Conservation (phyloP, 179 eudicot species). For the Corrigiola litoralis region DNA sequence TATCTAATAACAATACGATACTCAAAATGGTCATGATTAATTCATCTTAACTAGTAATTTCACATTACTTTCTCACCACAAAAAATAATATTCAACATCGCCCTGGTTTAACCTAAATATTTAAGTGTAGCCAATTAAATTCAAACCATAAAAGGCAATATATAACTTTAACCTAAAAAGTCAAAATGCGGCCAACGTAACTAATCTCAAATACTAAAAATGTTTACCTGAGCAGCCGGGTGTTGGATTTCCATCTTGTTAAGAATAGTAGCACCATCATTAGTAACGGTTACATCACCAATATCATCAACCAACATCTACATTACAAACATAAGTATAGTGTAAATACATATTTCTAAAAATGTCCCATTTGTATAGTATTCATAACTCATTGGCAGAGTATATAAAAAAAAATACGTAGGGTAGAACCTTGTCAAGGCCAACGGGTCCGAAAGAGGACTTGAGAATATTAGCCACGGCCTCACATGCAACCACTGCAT, state of each 20-base stretch:
- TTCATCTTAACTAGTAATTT: too few relatives aligned
- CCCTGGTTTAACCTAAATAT: too few relatives aligned
- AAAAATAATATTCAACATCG: too few relatives aligned
- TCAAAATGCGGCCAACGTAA: too few relatives aligned
- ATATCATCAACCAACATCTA: slow-evolving; percentile 98
- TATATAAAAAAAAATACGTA: neutral
- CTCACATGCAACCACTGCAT: slow-evolving; percentile 82
- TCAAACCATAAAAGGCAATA: too few relatives aligned
- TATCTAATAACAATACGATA: too few relatives aligned
- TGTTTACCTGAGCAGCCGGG: slow-evolving; percentile 99
- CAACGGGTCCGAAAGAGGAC: slow-evolving; percentile 96
- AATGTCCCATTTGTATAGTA: neutral
- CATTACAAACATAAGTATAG: neutral
- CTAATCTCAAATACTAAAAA: too few relatives aligned
- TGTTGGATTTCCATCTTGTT: slow-evolving; percentile 98
- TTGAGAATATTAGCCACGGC: slow-evolving; percentile 87
- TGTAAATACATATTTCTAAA: too few relatives aligned
- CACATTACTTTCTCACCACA: too few relatives aligned
- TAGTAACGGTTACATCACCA: slow-evolving; percentile 96
- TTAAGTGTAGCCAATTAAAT: too few relatives aligned
- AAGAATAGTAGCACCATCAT: slow-evolving; percentile 98
- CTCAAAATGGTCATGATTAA: too few relatives aligned
- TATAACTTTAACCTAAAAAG: too few relatives aligned
- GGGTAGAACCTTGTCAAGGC: slow-evolving; percentile 80
- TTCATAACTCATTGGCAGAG: neutral